Conservation (phyloP, 345 rosid genomes). For the Hirschfeldia incana region DNA sequence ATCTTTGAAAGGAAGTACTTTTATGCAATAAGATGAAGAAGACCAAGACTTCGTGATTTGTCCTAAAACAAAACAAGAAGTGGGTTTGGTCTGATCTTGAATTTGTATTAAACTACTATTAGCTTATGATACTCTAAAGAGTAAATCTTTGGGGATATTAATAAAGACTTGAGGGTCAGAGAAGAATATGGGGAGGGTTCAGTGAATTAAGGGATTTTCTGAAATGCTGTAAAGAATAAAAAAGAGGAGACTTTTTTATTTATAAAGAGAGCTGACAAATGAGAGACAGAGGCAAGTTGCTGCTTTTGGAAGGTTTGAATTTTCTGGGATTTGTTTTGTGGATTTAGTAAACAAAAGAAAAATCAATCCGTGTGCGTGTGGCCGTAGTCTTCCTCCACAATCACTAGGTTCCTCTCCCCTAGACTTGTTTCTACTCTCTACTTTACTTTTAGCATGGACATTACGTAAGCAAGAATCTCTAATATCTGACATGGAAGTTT, state of each 20-base stretch:
- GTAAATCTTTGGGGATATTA: slow-evolving; percentile 3
- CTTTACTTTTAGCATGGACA: background rate
- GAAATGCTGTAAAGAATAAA: slow-evolving; percentile 1
- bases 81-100: background rate
- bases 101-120: background rate
- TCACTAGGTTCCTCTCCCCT: slow-evolving; percentile 44
- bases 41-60: background rate
- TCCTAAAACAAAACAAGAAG: background rate
- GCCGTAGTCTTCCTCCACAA: slow-evolving; percentile 29
- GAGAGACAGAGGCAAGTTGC: slow-evolving; percentile 38
- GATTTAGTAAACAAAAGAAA: background rate
- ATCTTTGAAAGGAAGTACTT: background rate
- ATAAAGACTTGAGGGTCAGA: slow-evolving; percentile 22
- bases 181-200: slow-evolving; percentile 30
- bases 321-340: background rate
- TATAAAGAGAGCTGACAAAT: slow-evolving; percentile 11
- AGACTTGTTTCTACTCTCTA: slow-evolving; percentile 13
- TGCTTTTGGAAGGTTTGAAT: slow-evolving; percentile 29
- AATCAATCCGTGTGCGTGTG: slow-evolving; percentile 21
- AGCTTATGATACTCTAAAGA: background rate
- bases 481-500: background rate
- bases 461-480: slow-evolving; percentile 32
- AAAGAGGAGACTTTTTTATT: background rate
- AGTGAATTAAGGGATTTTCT: slow-evolving; percentile 38
- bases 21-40: background rate